These are phyloP conservation scores for Basidioascus undulatus DNA, from an alignment of 768 basidiomycete species.

Conservation along the genomic window DNA sequence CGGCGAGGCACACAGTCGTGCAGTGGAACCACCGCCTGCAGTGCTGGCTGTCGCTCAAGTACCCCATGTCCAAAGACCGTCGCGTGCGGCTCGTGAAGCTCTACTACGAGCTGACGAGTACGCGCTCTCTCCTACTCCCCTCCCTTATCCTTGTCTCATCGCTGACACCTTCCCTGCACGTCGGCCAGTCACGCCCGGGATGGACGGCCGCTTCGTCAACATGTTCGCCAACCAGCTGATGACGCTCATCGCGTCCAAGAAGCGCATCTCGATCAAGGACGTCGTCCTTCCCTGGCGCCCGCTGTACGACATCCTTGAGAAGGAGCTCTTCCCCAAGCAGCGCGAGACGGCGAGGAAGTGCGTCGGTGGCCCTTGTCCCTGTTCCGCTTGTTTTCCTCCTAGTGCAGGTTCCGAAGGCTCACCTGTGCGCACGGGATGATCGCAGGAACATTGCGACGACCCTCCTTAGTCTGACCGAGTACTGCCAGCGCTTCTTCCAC, in stretches of 20 bases:
- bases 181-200: conserved; percentile 27
- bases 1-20: neutral
- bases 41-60: conserved; percentile 53
- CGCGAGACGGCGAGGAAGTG: conserved; percentile 19
- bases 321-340: conserved; percentile 45
- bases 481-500: conserved; percentile 58
- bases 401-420: too few species aligned
- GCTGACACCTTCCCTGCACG: neutral
- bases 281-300: conserved; percentile 62
- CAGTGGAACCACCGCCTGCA: conserved; percentile 16
- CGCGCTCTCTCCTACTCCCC: conserved; percentile 4
- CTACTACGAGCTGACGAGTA: conserved; percentile 49
- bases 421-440: too few species aligned
- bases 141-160: neutral
- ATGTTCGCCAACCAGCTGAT: conserved; percentile 37
- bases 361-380: neutral
- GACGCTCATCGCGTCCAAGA: conserved; percentile 26
- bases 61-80: conserved; percentile 59
- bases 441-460: conserved; percentile 18
- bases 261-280: conserved; percentile 50
- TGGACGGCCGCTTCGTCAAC: conserved; percentile 43
- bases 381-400: neutral
- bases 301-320: conserved; percentile 40
- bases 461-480: conserved; percentile 20
- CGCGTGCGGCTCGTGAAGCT: conserved; percentile 48